Evolutionary conservation across 139 green algal genomes (phyloP).

Genomic region (Nannochloris sp.): DNA sequence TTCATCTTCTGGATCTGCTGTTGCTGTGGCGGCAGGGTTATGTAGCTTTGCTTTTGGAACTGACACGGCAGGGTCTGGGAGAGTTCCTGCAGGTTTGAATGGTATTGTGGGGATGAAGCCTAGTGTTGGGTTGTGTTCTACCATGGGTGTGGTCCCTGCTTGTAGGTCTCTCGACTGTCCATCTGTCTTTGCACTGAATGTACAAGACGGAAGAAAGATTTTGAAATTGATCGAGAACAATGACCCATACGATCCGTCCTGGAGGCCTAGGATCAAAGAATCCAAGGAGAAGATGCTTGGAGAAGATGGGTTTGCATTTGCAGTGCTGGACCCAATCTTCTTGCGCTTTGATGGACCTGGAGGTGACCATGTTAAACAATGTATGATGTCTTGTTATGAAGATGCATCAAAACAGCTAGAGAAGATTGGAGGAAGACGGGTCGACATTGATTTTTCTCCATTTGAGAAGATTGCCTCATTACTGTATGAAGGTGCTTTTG

Average conservation of each 20-base stretch:
- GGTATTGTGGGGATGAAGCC: constrained; percentile 72
- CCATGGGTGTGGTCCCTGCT: constrained; percentile 59
- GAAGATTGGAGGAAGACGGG: constrained; percentile 33
- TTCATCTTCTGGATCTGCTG: constrained; percentile 53
- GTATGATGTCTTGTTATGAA: constrained; percentile 20
- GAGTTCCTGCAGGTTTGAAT: constrained; percentile 55
- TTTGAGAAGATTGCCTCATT: constrained; percentile 48
- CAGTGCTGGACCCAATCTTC: constrained; percentile 33
- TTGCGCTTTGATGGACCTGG: constrained; percentile 54
- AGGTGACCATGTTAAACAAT: constrained; percentile 6
- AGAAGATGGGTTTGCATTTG: constrained; percentile 49
- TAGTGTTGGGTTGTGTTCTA: constrained; percentile 52
- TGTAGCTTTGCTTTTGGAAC: constrained; percentile 72
- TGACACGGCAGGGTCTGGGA: constrained; percentile 67
- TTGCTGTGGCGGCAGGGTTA: constrained; percentile 49
- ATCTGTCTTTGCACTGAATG: constrained; percentile 53
- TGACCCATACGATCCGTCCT: constrained; percentile 32
- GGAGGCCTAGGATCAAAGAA: constrained; percentile 6
- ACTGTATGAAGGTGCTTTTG: constrained; percentile 66
- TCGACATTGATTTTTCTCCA: constrained; percentile 56
- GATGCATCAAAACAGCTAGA: constrained; percentile 37
- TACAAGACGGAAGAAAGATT: constrained; percentile 44
- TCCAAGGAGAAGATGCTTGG: constrained; percentile 2
- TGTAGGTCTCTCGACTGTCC: constrained; percentile 65
- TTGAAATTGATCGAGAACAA: constrained; percentile 36